Evolutionary conservation across 352 stramenopile genomes (phyloP), one percentile per base, ranked within the genome.

Genomic region (Pythium plurisporium): DNA sequence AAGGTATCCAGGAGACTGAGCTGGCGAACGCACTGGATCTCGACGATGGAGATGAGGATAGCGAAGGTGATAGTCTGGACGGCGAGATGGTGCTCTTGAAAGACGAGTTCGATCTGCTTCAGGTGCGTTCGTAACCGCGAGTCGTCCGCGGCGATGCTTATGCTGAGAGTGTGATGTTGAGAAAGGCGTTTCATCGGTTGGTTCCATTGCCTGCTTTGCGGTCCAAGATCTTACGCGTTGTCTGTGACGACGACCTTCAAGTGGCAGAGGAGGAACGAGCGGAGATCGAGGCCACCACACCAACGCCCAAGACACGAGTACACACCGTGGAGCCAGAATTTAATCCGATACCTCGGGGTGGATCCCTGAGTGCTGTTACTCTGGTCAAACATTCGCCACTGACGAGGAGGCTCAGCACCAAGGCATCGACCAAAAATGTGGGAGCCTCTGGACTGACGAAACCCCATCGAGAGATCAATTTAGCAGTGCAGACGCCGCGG

Each of bases 91-190:
- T 82, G 17, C 46, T 86, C 20, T 76, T 67, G 1, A 73, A 71
- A 29, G 72, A 80, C 5, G 76, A 86, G 9, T 82, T 83, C 38
- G 72, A 79, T 22, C 67, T 82, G 65, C 64, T 86, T 14, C 73
- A 80, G 56, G 45, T 71, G 10, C 5, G 55, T 15, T 22, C 19
- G 33, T 19, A 31, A n/a, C n/a, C n/a, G n/a, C n/a, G n/a, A n/a
- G n/a, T n/a, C n/a, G n/a, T n/a, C n/a, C n/a, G n/a, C n/a, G n/a
- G n/a, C n/a, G n/a, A n/a, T n/a, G n/a, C n/a, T n/a, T n/a, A n/a
- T n/a, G n/a, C n/a, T n/a, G n/a, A n/a, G n/a, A n/a, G n/a, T n/a
- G n/a, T n/a, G n/a, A n/a, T n/a, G n/a, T n/a, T n/a, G n/a, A n/a
- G n/a, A n/a, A n/a, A 75, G 64, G 56, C 60, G 17, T 74, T 87